Base-by-base conservation (phyloP, 2,329 filamentous ascomycete genomes). In the Alternaria postmessia region DNA sequence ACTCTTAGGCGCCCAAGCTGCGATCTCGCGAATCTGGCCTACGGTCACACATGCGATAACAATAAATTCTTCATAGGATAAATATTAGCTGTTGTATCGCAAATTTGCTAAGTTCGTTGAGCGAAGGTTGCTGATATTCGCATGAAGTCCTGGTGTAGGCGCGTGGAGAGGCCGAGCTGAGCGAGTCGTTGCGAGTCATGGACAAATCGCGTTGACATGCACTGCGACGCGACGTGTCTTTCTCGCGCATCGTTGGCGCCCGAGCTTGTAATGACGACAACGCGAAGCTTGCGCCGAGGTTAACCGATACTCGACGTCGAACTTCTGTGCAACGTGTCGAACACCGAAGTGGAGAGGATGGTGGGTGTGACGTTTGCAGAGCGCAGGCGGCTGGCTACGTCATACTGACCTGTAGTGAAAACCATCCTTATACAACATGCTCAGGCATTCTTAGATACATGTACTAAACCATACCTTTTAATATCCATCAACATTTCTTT, bases 401-500 rank as follows among this genome's bases (percentile, higher is more conserved):
- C 61, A 63, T 61, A 48, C 54, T 63, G 61, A 61, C 58, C 58
- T 12, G 28, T 7, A 32, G 30, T 36, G 36, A 49, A 48, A 44
- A 41, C 38, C 38, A 22, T 4, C 26, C 36, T 28, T 22, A 30
- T 26, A 42, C 14, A 48, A 16, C 30, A 48, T 20, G 18, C 46
- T 20, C n/a, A 12, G 28, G 0, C 20, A 34, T 42, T 24, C 39
- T 4, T 6, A 24, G 11, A 14, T 16, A 24, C 24, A 20, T 32
- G 34, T 36, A 26, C 4, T 4, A 43, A n/a, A 38, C 26, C 16
- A 30, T 4, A 20, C 28, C 18, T 3, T 18, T 28, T 34, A 16
- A 20, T 41, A 41, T 30, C 28, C 28, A 30, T 30, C 16, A 8
- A 18, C 12, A 24, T 51, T 20, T 20, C 30, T 18, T 14, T 5